Conservation (phyloP, 306 rosid genomes). For the Astragalus membranaceus region DNA sequence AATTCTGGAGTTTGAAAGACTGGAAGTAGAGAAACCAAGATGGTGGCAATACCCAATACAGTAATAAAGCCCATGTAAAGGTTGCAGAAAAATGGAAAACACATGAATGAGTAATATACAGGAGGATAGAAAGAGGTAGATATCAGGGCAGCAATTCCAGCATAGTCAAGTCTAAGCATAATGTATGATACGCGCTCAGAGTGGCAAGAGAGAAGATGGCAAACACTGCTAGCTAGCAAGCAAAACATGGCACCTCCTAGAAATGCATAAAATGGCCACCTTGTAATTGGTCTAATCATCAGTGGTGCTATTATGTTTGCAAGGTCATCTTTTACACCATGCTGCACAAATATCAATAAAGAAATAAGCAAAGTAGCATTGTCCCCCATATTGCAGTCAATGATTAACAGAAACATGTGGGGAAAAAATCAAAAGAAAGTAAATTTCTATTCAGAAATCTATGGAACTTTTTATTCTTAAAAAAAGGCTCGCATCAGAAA, state of each 20-base stretch:
- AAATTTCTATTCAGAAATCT: not conserved
- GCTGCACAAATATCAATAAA: constrained; percentile 44
- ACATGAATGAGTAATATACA: constrained; percentile 94
- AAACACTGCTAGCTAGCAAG: constrained; percentile 81
- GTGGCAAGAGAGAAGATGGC: constrained; percentile 95
- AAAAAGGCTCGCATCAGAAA: not conserved
- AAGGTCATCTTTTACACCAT: constrained; percentile 64
- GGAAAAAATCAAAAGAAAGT: not conserved
- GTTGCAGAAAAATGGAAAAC: constrained; percentile 85
- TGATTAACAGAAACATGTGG: not conserved
- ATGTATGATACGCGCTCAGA: constrained; percentile 74
- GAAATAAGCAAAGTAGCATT: constrained; percentile 11
- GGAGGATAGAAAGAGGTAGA: constrained; percentile 94
- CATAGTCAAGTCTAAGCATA: constrained; percentile 92
- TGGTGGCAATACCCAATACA: constrained; percentile 60
- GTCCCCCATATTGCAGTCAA: constrained; percentile 12
- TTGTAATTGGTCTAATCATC: constrained; percentile 73
- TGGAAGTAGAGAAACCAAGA: constrained; percentile 73
- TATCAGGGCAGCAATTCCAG: constrained; percentile 97
- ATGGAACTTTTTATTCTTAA: not conserved
- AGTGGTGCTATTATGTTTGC: constrained; percentile 74
- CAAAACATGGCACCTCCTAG: constrained; percentile 97
- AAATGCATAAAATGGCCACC: constrained; percentile 95
- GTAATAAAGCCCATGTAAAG: constrained; percentile 82
- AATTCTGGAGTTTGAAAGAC: constrained; percentile 75